Evolutionary conservation across 768 basidiomycete species (phyloP).

Genomic region (Rhodotorula sphaerocarpa): DNA sequence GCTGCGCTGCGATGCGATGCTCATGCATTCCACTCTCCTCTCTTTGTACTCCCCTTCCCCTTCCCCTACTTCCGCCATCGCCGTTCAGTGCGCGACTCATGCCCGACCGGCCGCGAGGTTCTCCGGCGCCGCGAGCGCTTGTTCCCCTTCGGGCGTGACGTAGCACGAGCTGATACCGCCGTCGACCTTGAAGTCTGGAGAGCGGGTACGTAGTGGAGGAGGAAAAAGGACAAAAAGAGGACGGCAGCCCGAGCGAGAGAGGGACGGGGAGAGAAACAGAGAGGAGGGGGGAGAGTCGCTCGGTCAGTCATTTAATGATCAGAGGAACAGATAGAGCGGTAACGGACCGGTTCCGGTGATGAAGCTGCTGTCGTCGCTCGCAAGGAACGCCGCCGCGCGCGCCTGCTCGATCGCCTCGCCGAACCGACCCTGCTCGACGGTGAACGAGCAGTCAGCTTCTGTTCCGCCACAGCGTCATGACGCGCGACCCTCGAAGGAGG

Average conservation of each 20-base stretch:
- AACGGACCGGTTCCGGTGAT: slow-evolving; percentile 61
- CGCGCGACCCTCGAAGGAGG: background rate
- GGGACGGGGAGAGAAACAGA: no score
- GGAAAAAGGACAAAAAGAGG: no score
- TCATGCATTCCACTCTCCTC: no score
- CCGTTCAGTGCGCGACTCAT: background rate
- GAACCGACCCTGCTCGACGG: slow-evolving; percentile 89
- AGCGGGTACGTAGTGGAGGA: slow-evolving; percentile 18
- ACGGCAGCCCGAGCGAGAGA: no score
- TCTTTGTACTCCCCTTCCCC: background rate
- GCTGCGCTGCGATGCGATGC: no score
- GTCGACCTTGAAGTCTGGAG: slow-evolving; percentile 83
- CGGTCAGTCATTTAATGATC: no score
- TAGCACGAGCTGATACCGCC: slow-evolving; percentile 89
- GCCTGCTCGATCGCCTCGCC: slow-evolving; percentile 95
- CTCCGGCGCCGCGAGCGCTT: slow-evolving; percentile 58
- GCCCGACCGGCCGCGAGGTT: slow-evolving; percentile 50
- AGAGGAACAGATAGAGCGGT: no score
- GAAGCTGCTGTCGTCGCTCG: slow-evolving; percentile 91
- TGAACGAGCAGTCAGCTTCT: background rate
- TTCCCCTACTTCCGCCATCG: background rate
- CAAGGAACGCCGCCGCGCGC: slow-evolving; percentile 83
- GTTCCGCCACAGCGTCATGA: no score
- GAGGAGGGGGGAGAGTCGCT: no score
- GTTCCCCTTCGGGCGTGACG: slow-evolving; percentile 78